Base-by-base conservation (phyloP, 1,284 basidiomycete genomes). In the Ustilago nuda region DNA sequence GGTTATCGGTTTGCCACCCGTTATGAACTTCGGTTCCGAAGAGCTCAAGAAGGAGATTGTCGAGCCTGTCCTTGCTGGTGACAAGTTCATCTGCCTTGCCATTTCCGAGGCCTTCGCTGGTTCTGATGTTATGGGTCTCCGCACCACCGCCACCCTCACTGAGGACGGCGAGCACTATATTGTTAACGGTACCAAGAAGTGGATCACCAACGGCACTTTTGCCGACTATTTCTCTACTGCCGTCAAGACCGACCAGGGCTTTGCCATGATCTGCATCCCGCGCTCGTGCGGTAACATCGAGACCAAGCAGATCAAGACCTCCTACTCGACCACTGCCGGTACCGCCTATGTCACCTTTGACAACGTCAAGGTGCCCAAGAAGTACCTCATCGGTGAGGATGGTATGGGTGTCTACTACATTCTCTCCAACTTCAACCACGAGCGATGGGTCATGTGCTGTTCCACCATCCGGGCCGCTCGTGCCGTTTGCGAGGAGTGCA, bases 81-180 rank as follows among this genome's bases (percentile, higher is more conserved):
- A 92, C 86, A 95, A 94, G 86, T 94, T 93, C 67, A 90, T 90
- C 81, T 87, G 91, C 76, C 89, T 98, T 59, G 95, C 95, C 36
- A 92, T 98, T 72, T 90, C 91, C n/a, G 92, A 93, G 86, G 94
- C 95, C 0, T 93, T 93, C 79, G 95, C 95, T 4, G 95, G 95
- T 6, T 94, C 92, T 73, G 94, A 96, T 83, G 94, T 98, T 35
- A 86, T 87, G 62, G 87, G 87, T 39, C 71, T 87, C 32, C 71
- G 91, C 84, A 94, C 93, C 9, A 92, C 91, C 4, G 95, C 95
- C 9, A 90, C 88, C 54, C 92, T 94, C 86, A 91, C 89, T 41
- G 90, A 92, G 68, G 94, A 95, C 82, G 94, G 93, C 41, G 87
- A 92, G 77, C 85, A 86, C 75, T 89, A 88, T 85, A 80, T 85